A percentile compares a stretch with the other conserved stretches of the same genome.
Evolutionary conservation across 106 monocot genomes (phyloP).

Genomic region (Triglochin maritima): DNA sequence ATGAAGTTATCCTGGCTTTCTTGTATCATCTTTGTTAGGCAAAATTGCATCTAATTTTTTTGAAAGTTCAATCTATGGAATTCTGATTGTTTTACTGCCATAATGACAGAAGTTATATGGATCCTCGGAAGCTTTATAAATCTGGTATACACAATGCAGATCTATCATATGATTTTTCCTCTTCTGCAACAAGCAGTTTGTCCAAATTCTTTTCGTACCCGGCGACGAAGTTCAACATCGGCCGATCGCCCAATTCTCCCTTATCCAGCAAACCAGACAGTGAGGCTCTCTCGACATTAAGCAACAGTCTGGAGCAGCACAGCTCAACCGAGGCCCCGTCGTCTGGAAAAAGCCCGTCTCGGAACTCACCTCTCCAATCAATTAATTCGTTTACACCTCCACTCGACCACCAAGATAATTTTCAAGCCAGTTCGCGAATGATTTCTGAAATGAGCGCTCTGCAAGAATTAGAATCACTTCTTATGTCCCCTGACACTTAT

Average conservation of each 20-base stretch:
- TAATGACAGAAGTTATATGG: neutral
- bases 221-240: neutral
- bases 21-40: no score
- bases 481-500: constrained; percentile 58
- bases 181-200: neutral
- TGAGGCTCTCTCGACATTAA: constrained; percentile 16
- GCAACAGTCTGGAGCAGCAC: constrained; percentile 28
- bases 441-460: constrained; percentile 37
- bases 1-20: no score
- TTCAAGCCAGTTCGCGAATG: constrained; percentile 12
- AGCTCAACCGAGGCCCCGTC: constrained; percentile 30
- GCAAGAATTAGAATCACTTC: constrained; percentile 60
- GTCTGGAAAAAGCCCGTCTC: neutral
- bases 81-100: neutral
- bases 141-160: neutral
- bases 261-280: constrained; percentile 29
- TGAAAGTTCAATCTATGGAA: neutral
- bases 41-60: no score
- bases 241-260: constrained; percentile 48
- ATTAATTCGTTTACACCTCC: constrained; percentile 10
- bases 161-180: neutral
- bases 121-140: neutral
- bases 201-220: neutral
- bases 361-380: constrained; percentile 18
- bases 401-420: constrained; percentile 7